These are phyloP conservation scores for Darksidea phi DNA, from an alignment of 495 filamentous ascomycete genomes.

Conservation along the genomic window DNA sequence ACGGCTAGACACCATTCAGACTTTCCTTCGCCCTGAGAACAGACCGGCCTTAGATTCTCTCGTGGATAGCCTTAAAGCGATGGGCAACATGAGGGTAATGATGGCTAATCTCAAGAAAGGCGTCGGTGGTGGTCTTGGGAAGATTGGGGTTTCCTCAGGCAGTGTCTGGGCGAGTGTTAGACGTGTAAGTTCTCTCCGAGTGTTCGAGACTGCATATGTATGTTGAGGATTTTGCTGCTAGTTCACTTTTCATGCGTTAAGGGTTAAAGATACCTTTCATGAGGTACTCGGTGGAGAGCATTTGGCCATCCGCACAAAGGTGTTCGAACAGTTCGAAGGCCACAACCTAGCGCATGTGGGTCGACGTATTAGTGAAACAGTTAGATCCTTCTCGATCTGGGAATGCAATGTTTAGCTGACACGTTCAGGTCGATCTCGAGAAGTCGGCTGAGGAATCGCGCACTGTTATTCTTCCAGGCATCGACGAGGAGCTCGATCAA, in stretches of 20 bases:
- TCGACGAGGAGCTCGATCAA: conserved; percentile 74
- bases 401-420: background rate
- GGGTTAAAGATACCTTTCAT: conserved; percentile 63
- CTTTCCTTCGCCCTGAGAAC: conserved; percentile 73
- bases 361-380: conserved; percentile 65
- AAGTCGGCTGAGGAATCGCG: conserved; percentile 70
- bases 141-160: conserved; percentile 57
- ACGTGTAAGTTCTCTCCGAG: conserved; percentile 13
- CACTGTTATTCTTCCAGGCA: conserved; percentile 68
- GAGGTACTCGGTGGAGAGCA: conserved; percentile 59
- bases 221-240: conserved; percentile 28
- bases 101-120: conserved; percentile 75
- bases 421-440: conserved; percentile 70
- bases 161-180: conserved; percentile 66
- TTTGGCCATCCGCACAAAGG: conserved; percentile 49
- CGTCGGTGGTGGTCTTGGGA: conserved; percentile 60
- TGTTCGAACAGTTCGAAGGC: conserved; percentile 43
- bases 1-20: conserved; percentile 66
- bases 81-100: conserved; percentile 75
- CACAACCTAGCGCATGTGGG: conserved; percentile 62
- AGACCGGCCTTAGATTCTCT: conserved; percentile 54
- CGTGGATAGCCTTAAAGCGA: conserved; percentile 62
- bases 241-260: conserved; percentile 67
- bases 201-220: background rate
- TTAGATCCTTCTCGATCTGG: conserved; percentile 33